Conservation (phyloP, 768 basidiomycete genomes). For the button mushroom (Agaricus bisporus) region DNA sequence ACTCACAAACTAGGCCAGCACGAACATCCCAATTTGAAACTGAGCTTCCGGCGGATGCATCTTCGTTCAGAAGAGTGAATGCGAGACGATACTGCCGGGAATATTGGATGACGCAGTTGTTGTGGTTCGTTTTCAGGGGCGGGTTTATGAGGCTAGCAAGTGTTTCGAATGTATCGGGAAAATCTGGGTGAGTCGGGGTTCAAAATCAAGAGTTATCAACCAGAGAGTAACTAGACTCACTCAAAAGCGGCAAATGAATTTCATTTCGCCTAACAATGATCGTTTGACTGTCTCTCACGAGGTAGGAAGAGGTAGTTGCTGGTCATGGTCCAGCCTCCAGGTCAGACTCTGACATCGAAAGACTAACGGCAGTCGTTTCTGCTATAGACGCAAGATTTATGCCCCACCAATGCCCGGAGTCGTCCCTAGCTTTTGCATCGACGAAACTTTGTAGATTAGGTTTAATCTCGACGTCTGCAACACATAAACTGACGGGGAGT, state of each 20-base stretch:
- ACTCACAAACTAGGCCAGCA: constrained; percentile 56
- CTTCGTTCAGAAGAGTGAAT: constrained; percentile 92
- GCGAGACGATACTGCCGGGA: constrained; percentile 78
- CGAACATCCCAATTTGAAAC: constrained; percentile 71
- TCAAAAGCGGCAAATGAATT: constrained; percentile 1
- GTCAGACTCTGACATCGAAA: background rate
- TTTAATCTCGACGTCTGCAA: constrained; percentile 1
- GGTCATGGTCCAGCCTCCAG: background rate
- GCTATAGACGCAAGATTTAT: background rate
- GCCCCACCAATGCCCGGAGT: constrained; percentile 18
- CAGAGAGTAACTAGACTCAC: background rate
- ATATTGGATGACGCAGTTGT: constrained; percentile 58
- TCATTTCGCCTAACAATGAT: background rate
- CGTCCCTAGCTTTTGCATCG: constrained; percentile 15
- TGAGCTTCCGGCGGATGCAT: constrained; percentile 59
- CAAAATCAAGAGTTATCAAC: constrained; percentile 14
- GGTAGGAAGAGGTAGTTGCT: constrained; percentile 1
- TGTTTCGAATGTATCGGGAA: background rate
- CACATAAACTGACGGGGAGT: constrained; percentile 42
- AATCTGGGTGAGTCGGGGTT: constrained; percentile 31
- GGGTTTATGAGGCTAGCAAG: constrained; percentile 5
- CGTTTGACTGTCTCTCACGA: background rate
- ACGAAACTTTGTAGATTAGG: constrained; percentile 19
- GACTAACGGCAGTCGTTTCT: constrained; percentile 5
- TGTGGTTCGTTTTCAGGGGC: background rate